phyloP scores from a whole-genome alignment of 2,329 filamentous ascomycete genomes.

The Chrysosporium keratinophilum region DNA sequence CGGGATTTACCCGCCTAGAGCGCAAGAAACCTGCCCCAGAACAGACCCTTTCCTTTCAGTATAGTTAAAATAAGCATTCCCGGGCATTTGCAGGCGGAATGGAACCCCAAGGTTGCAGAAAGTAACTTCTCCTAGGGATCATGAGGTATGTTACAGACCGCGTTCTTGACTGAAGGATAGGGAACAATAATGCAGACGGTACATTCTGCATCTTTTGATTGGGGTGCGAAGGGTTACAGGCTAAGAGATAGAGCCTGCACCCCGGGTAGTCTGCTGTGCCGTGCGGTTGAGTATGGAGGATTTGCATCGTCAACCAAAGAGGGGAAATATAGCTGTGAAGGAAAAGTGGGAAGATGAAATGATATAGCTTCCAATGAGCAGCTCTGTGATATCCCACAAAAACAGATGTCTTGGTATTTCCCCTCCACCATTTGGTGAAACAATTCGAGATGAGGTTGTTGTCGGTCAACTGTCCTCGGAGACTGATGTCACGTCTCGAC shows the following conservation, averaged over 20 bases:
- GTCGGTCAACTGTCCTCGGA: background rate
- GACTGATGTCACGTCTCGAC: background rate
- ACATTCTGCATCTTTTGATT: conserved; percentile 8
- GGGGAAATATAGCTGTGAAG: background rate
- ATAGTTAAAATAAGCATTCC: conserved; percentile 8
- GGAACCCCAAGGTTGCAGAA: conserved; percentile 13
- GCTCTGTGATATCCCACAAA: too few species aligned
- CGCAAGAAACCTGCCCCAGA: background rate
- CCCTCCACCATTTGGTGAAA: background rate
- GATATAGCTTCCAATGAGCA: background rate
- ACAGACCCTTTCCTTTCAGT: background rate
- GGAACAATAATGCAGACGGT: conserved; percentile 5
- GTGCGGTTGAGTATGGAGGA: background rate
- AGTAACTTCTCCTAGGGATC: conserved; percentile 6
- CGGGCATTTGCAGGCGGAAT: conserved; percentile 4
- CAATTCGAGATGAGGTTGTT: too few species aligned
- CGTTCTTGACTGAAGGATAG: background rate
- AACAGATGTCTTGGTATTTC: background rate
- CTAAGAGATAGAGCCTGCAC: conserved; percentile 5
- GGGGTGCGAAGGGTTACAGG: conserved; percentile 3
- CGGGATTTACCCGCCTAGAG: conserved; percentile 2
- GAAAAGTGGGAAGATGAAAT: background rate
- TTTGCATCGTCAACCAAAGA: background rate
- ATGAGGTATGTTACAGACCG: conserved; percentile 5
- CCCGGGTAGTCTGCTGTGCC: conserved; percentile 1